These are phyloP conservation scores for Cladosporium velox DNA, from an alignment of 2,329 filamentous ascomycete genomes.

Conservation along the genomic window DNA sequence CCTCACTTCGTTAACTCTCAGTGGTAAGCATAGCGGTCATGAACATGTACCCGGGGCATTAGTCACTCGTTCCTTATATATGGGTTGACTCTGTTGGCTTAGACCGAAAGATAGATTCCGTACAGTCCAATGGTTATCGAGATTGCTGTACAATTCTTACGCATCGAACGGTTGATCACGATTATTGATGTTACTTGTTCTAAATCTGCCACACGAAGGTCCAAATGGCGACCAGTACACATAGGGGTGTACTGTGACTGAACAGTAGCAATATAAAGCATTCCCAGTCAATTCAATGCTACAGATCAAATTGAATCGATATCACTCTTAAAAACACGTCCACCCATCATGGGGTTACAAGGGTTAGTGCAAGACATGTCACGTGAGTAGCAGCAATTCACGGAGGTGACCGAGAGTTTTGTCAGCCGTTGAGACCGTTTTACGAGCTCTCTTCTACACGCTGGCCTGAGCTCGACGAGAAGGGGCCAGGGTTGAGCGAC, in stretches of 20 bases:
- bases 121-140: no score
- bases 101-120: no score
- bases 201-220: not conserved
- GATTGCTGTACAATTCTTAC: no score
- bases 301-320: not conserved
- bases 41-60: no score
- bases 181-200: not conserved
- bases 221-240: not conserved
- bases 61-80: no score
- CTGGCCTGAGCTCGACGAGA: not conserved
- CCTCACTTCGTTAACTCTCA: no score
- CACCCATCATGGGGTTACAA: not conserved
- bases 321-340: not conserved
- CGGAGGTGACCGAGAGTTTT: not conserved
- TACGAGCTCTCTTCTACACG: not conserved
- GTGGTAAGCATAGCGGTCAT: no score
- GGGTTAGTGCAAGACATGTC: not conserved
- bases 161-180: not conserved
- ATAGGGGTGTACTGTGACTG: not conserved
- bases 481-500: conserved; percentile 1
- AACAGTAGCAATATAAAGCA: not conserved
- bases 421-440: conserved; percentile 2
- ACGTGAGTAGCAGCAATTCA: not conserved
- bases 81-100: no score
- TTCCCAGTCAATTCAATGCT: not conserved